These are phyloP conservation scores for Hanseniaspora mollemarum DNA, from an alignment of 805 yeast species.

Conservation along the genomic window DNA sequence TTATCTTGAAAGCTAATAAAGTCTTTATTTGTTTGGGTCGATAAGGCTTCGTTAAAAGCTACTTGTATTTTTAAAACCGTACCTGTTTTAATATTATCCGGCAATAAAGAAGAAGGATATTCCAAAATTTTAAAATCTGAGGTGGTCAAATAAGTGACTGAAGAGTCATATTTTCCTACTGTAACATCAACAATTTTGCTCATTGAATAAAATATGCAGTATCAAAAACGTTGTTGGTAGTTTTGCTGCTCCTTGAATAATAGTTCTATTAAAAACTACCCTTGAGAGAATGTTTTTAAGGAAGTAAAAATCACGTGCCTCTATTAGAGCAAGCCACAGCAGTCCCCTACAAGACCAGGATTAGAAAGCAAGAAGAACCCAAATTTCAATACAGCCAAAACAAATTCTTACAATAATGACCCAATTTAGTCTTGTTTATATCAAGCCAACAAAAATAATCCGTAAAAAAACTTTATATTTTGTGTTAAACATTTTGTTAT, in stretches of 20 bases:
- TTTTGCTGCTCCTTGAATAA: neutral
- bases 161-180: slow-evolving; percentile 92
- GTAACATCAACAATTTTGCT: slow-evolving; percentile 56
- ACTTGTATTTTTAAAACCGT: slow-evolving; percentile 79
- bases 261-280: neutral
- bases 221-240: slow-evolving; percentile 45
- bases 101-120: slow-evolving; percentile 87
- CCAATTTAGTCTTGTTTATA: too few relatives aligned
- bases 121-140: slow-evolving; percentile 89
- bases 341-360: too few relatives aligned
- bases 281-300: neutral
- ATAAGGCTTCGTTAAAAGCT: slow-evolving; percentile 61
- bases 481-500: neutral
- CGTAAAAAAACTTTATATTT: too few relatives aligned
- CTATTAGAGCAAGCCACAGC: neutral
- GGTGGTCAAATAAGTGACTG: slow-evolving; percentile 80
- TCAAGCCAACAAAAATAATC: too few relatives aligned
- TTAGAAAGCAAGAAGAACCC: too few relatives aligned
- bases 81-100: slow-evolving; percentile 84
- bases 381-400: too few relatives aligned
- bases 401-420: neutral
- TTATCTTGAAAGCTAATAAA: slow-evolving; percentile 63
- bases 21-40: slow-evolving; percentile 42
- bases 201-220: slow-evolving; percentile 41
- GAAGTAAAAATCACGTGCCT: neutral